phyloP scores from a whole-genome alignment of 2,329 filamentous ascomycete genomes.

The Fusarium pseudograminearum region DNA sequence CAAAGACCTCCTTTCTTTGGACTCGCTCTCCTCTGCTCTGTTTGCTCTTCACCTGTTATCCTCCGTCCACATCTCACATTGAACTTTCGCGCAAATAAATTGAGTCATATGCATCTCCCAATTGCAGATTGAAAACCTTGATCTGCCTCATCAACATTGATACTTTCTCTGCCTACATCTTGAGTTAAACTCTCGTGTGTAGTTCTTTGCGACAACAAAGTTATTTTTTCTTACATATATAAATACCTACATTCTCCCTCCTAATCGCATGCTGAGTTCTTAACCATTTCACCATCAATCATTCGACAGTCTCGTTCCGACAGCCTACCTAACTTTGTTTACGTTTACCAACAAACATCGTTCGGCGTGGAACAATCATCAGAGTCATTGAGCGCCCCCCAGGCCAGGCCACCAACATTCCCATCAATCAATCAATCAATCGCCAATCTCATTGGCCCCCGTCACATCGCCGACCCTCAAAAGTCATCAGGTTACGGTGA shows the following conservation, averaged over 20 bases:
- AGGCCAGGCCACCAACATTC: not conserved
- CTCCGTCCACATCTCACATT: constrained; percentile 16
- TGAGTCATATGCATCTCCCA: constrained; percentile 10
- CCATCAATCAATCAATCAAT: not conserved
- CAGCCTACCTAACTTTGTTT: not conserved
- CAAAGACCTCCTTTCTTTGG: constrained; percentile 19
- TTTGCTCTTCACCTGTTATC: constrained; percentile 4
- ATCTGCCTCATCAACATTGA: constrained; percentile 6
- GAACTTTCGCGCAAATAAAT: constrained; percentile 22
- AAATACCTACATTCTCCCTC: constrained; percentile 12
- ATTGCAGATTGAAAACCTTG: constrained; percentile 11
- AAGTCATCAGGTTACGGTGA: constrained; percentile 46
- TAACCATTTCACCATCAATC: not conserved
- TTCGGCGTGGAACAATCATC: constrained; percentile 1
- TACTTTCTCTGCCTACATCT: constrained; percentile 13
- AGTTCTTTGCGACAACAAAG: constrained; percentile 39
- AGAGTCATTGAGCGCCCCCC: not conserved
- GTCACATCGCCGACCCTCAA: constrained; percentile 43
- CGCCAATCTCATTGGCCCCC: constrained; percentile 22
- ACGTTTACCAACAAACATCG: not conserved
- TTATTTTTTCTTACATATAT: not conserved
- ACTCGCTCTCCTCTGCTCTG: constrained; percentile 10
- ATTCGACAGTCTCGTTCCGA: constrained; percentile 6
- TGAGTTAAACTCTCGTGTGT: constrained; percentile 27
- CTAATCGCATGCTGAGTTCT: not conserved